A percentile compares a stretch with the other conserved stretches of the same genome.
Evolutionary conservation across 805 yeast species (phyloP).

Genomic region (Myxozyma udenii): DNA sequence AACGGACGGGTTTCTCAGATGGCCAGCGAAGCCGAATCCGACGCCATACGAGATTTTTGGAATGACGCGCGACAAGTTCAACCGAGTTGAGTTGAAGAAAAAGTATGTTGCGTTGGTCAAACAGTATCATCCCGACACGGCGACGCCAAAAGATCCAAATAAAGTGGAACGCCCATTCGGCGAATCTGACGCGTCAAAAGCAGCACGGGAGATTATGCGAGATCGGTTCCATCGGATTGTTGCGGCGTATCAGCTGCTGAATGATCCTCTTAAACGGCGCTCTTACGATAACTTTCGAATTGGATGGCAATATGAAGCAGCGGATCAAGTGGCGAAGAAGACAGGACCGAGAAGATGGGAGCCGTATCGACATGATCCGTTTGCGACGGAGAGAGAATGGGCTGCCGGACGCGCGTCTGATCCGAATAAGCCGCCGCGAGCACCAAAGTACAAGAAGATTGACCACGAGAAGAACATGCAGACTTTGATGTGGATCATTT

Average conservation of each 20-base stretch:
- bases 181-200: slow-evolving; percentile 36
- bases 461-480: slow-evolving; percentile 24
- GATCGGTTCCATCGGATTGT: slow-evolving; percentile 55
- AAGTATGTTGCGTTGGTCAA: slow-evolving; percentile 63
- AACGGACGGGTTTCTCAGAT: too few relatives aligned
- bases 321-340: slow-evolving; percentile 7
- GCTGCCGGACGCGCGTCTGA: slow-evolving; percentile 15
- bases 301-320: slow-evolving; percentile 25
- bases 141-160: slow-evolving; percentile 34
- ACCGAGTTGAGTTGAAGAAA: slow-evolving; percentile 44
- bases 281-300: slow-evolving; percentile 48
- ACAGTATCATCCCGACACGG: slow-evolving; percentile 75
- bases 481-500: slow-evolving; percentile 21
- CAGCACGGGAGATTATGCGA: slow-evolving; percentile 20
- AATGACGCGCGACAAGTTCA: slow-evolving; percentile 40
- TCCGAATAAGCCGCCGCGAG: slow-evolving; percentile 3
- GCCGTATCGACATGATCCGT: slow-evolving; percentile 14
- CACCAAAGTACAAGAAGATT: slow-evolving; percentile 13
- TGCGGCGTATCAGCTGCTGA: slow-evolving; percentile 58
- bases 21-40: slow-evolving; percentile 61
- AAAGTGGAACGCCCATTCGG: too few relatives aligned
- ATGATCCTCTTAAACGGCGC: slow-evolving; percentile 44
- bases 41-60: slow-evolving; percentile 71
- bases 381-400: slow-evolving; percentile 14
- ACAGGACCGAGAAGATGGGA: background rate